Evolutionary conservation across 805 yeast genomes (phyloP), one percentile per base, ranked within the genome.

Genomic region (Cyberlindnera meyerae): DNA sequence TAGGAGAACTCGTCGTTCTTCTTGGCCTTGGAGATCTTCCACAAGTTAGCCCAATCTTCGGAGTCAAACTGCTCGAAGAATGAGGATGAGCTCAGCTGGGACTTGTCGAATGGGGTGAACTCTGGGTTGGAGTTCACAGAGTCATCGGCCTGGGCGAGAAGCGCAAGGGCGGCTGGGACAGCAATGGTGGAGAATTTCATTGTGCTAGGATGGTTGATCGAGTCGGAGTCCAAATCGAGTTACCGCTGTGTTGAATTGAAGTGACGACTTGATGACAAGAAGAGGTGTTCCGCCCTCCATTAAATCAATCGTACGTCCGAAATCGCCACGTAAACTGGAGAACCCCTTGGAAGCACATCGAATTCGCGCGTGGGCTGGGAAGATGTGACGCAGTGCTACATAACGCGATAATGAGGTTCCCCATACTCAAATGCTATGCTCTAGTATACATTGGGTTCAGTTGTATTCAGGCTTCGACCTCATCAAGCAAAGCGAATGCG

Each of bases 1-100:
- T 82, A 86, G 3, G 77, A 54, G 47, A 72, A 69, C 48, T 71
- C 76, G 24, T 71, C 77, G 37, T 68, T 71, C 45, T 68, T 71
- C 45, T 57, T 62, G 8, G 75, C 75, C 48, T 67, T 62, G 12
- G 95, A 83, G n/a, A 72, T 66, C 40, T 63, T 65, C 89, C 89
- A 82, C 36, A 66, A 55, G 14, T 55, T 52, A 12, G 55, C 58
- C 47, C 65, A 57, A 17, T 60, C 61, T 22, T 54, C 52, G 37
- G 62, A 61, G 31, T 58, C 64, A 35, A 84, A 84, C 49, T 80
- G 83, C 57, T 84, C 93, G 48, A 79, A 78, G 52, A 79, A 73
- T 3, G 84, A 66, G 13, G 67, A 68, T 1, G 54, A 33, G 6
- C 62, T 40, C 26, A 76, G 56, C 24, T 47, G 36, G 9, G 61